These are phyloP conservation scores for Suhomyces canberraensis DNA, from an alignment of 805 yeast species.

Conservation along the genomic window DNA sequence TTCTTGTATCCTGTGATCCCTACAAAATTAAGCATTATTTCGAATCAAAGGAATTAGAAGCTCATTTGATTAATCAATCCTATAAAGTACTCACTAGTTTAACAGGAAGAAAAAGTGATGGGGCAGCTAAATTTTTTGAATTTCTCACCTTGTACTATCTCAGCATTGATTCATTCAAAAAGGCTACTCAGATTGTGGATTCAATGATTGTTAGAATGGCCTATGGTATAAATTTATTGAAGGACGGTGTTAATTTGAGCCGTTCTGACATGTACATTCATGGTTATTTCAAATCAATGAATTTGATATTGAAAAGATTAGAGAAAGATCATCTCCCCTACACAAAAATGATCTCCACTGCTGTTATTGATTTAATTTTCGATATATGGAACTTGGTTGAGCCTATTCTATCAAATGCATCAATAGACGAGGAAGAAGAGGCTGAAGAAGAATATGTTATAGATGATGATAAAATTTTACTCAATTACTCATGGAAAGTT, in stretches of 20 bases:
- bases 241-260: not conserved
- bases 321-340: not conserved
- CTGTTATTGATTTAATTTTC: slow-evolving; percentile 19
- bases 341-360: slow-evolving; percentile 6
- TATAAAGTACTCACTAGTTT: slow-evolving; percentile 31
- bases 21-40: not conserved
- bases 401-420: slow-evolving; percentile 58
- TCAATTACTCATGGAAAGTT: slow-evolving; percentile 79
- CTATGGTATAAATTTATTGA: not conserved
- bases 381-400: slow-evolving; percentile 45
- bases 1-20: slow-evolving; percentile 40
- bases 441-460: slow-evolving; percentile 34
- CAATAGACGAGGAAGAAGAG: slow-evolving; percentile 42
- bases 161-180: not conserved
- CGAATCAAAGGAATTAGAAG: not conserved
- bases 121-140: slow-evolving; percentile 69
- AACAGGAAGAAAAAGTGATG: slow-evolving; percentile 67
- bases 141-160: slow-evolving; percentile 34
- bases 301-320: slow-evolving; percentile 33
- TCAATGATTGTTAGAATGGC: not conserved
- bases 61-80: slow-evolving; percentile 1
- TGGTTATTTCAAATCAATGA: slow-evolving; percentile 65
- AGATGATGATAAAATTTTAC: slow-evolving; percentile 44
- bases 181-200: slow-evolving; percentile 1
- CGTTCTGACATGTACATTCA: slow-evolving; percentile 37